phyloP scores from a whole-genome alignment of 208 protist species.

The Naegleria fowleri region DNA sequence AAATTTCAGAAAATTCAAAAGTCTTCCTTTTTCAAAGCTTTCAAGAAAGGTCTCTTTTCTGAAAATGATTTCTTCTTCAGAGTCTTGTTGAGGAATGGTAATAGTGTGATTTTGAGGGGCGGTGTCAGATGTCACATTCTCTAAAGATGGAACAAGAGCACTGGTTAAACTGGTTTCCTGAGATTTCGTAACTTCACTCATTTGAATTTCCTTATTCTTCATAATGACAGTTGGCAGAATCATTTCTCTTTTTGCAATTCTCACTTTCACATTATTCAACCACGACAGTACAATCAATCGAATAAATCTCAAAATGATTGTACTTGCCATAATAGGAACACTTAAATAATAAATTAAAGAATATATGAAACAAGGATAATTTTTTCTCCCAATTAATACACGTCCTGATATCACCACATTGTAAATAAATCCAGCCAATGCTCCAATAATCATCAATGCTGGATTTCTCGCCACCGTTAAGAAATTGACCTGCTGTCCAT shows the following conservation, averaged over 20 bases:
- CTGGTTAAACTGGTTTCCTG: not conserved
- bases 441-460: not conserved
- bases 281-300: not conserved
- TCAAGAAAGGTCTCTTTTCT: not conserved
- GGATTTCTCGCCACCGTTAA: not conserved
- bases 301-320: not conserved
- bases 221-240: not conserved
- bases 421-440: not conserved
- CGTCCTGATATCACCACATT: not conserved
- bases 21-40: not conserved
- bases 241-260: not conserved
- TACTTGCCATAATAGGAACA: not conserved
- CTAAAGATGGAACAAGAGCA: not conserved
- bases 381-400: not conserved
- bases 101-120: not conserved
- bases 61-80: not conserved
- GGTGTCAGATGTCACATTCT: not conserved
- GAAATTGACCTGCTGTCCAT: not conserved
- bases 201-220: not conserved
- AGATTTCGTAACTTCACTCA: not conserved
- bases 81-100: too few relatives aligned
- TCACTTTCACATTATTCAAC: not conserved
- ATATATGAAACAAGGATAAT: not conserved
- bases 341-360: not conserved
- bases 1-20: not conserved